These are phyloP conservation scores for Stygiomarasmius scandens DNA, from an alignment of 1,284 basidiomycete species.

Conservation along the genomic window DNA sequence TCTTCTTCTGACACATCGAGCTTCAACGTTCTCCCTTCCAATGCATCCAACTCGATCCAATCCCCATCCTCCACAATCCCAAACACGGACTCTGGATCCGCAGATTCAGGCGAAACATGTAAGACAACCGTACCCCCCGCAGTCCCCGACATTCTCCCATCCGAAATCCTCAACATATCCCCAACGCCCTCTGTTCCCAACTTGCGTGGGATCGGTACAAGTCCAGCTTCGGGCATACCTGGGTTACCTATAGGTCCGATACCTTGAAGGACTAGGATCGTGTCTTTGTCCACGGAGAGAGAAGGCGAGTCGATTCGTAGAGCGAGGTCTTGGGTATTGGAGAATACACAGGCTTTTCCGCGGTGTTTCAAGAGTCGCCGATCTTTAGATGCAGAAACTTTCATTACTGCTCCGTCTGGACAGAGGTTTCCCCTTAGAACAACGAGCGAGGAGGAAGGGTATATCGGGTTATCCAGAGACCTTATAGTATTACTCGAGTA, in stretches of 20 bases:
- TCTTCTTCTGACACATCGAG: slow-evolving; percentile 1
- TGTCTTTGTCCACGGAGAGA: slow-evolving; percentile 15
- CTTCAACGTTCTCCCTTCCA: slow-evolving; percentile 13
- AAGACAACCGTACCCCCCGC: slow-evolving; percentile 20
- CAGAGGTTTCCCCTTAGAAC: not conserved
- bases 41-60: slow-evolving; percentile 16
- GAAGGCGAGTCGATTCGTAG: not conserved
- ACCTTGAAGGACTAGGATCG: slow-evolving; percentile 19
- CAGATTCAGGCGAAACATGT: slow-evolving; percentile 21
- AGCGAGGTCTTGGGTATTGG: slow-evolving; percentile 16
- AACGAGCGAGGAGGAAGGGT: not conserved
- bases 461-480: not conserved
- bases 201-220: slow-evolving; percentile 20
- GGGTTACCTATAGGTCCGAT: slow-evolving; percentile 21
- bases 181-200: slow-evolving; percentile 15
- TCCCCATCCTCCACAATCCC: slow-evolving; percentile 20
- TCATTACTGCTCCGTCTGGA: not conserved
- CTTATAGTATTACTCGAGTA: not conserved
- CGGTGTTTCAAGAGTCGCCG: slow-evolving; percentile 15
- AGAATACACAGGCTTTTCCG: slow-evolving; percentile 18
- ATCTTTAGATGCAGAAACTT: slow-evolving; percentile 20
- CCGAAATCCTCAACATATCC: slow-evolving; percentile 19
- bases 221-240: slow-evolving; percentile 21
- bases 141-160: slow-evolving; percentile 21
- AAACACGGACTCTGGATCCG: slow-evolving; percentile 15